phyloP scores from a whole-genome alignment of 305 asterid genomes.

The Fraxinus sp. region DNA sequence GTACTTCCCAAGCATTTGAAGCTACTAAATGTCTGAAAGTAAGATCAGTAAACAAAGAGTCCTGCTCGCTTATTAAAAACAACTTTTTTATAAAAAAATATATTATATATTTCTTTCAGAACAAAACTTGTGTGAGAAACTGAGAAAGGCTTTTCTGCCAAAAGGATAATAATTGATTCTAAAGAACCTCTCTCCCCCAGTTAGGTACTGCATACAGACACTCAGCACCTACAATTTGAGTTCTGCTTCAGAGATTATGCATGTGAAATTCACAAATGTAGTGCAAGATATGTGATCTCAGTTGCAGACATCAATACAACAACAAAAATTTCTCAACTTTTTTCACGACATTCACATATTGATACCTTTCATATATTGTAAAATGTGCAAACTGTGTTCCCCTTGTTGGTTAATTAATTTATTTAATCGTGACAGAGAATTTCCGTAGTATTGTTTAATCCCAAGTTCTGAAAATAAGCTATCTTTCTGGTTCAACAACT shows the following conservation, averaged over 20 bases:
- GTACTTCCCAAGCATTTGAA: not conserved
- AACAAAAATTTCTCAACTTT: not conserved
- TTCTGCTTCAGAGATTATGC: not conserved
- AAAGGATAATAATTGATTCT: not conserved
- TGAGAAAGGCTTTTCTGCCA: not conserved
- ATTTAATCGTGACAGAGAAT: not conserved
- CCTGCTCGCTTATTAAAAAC: not conserved
- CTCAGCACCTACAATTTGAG: not conserved
- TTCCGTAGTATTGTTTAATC: not conserved
- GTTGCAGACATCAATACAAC: not conserved
- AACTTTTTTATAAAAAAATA: not conserved
- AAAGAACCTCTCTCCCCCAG: not conserved
- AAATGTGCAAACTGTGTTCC: not conserved
- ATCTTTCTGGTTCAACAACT: not conserved
- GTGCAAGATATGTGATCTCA: not conserved
- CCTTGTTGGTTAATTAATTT: slow-evolving; percentile 6
- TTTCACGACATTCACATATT: not conserved
- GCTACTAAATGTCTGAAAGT: not conserved
- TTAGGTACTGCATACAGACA: not conserved
- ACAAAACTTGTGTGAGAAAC: not conserved
- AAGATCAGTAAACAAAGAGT: not conserved
- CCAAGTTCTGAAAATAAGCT: not conserved
- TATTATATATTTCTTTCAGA: not conserved
- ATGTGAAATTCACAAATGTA: not conserved
- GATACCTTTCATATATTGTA: not conserved